Base-by-base conservation (phyloP, 768 basidiomycete species). In the Tulasnella sp. region DNA sequence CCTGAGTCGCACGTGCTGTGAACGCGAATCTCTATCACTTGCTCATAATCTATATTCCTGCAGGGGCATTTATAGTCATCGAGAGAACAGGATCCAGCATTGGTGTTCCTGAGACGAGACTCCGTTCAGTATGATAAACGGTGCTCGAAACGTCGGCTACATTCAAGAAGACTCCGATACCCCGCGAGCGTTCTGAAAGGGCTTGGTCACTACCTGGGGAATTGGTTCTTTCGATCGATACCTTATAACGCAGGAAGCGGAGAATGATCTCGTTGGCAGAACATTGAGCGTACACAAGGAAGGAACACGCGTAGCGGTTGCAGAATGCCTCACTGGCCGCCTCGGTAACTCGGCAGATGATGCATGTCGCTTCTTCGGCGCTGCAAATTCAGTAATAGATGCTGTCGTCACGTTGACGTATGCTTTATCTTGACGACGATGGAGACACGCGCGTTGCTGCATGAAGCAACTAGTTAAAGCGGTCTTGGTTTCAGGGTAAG, bases 31-130 rank as follows among this genome's bases (percentile, higher is more conserved):
- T 46, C 23, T 18, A 67, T 40, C 7, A 35, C 5, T 4, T 15
- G 39, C 23, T 42, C 1, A 61, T 70, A 70, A 26, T 32, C 40
- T 5, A 80, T 0, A 82, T 84, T 85, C 11, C 84, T 83, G 87
- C 91, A 92, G 39, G 91, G 84, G 81, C 93, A 94, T 39, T 80
- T 79, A 81, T 88, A 84, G 84, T 93, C 89, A 29, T 83, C 83
- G 4, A 82, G 13, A 18, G 75, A 18, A 84, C 92, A 93, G 78
- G 79, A 81, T 57, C 84, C 88, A 26, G 85, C 79, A n/a, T 35
- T 37, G 61, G 18, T 39, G 11, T 57, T 44, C 20, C 20, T 42
- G 42, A 69, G 40, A 55, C 78, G 78, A 9, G 77, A 15, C 16
- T 51, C 15, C 9, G 74, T 23, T 35, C 78, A 79, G 23, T 6